These are phyloP conservation scores for Aureobasidium sp. DNA, from an alignment of 2,329 filamentous ascomycete species.

Conservation along the genomic window DNA sequence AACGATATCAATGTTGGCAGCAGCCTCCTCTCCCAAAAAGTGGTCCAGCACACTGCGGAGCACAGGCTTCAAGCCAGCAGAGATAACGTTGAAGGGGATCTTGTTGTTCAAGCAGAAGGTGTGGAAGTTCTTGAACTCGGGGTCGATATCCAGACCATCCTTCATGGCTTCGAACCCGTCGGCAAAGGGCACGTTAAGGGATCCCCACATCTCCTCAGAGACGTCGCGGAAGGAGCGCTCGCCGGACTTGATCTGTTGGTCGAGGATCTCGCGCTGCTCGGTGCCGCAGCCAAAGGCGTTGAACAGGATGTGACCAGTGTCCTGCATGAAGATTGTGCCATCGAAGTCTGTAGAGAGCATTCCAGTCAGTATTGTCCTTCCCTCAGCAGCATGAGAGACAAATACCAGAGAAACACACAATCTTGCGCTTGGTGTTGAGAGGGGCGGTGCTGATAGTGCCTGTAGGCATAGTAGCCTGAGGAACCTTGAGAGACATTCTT, in stretches of 20 bases:
- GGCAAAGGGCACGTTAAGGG: conserved; percentile 57
- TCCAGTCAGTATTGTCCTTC: neutral
- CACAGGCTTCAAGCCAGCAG: conserved; percentile 58
- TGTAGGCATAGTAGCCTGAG: conserved; percentile 16
- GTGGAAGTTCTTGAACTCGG: conserved; percentile 55
- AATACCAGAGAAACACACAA: conserved; percentile 50
- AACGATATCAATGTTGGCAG: conserved; percentile 55
- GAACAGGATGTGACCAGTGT: conserved; percentile 61
- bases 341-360: conserved; percentile 49
- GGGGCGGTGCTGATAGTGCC: conserved; percentile 15
- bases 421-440: conserved; percentile 44
- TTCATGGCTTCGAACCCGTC: conserved; percentile 60
- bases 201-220: conserved; percentile 66
- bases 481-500: conserved; percentile 21
- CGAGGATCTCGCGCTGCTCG: conserved; percentile 47
- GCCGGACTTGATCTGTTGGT: conserved; percentile 56
- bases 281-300: conserved; percentile 56
- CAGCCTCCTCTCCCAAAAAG: conserved; percentile 54
- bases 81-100: conserved; percentile 63
- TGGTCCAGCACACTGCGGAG: conserved; percentile 53
- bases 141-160: conserved; percentile 53
- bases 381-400: neutral
- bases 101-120: conserved; percentile 55
- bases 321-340: conserved; percentile 58
- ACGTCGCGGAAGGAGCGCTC: conserved; percentile 60